These are phyloP conservation scores for Cucumis hystrix DNA, from an alignment of 306 rosid genomes.

Conservation along the genomic window DNA sequence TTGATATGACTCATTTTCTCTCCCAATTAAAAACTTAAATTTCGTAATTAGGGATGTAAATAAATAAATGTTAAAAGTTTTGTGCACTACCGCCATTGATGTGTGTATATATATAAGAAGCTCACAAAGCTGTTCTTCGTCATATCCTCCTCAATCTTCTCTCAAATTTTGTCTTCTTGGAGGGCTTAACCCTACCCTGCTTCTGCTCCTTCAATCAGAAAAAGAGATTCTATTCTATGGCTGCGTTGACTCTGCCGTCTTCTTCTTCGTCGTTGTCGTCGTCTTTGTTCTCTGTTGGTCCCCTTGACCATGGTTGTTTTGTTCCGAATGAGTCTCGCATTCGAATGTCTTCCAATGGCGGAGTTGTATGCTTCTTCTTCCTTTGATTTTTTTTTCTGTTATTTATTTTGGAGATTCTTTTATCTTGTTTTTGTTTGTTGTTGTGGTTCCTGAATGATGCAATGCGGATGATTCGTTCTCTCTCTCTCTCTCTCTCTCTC, in stretches of 20 bases:
- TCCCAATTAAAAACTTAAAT: neutral
- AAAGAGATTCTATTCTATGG: neutral
- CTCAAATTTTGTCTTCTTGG: neutral
- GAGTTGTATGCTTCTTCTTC: neutral
- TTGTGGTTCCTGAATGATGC: neutral
- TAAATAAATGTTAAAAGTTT: neutral
- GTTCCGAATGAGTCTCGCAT: neutral
- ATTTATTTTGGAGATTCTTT: neutral
- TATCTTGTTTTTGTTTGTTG: neutral
- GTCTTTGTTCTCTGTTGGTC: neutral
- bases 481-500: too few relatives aligned
- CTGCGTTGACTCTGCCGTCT: constrained; percentile 3
- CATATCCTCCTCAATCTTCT: neutral
- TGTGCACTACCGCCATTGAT: neutral
- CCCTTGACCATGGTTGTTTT: neutral
- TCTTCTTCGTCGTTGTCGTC: neutral
- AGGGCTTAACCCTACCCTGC: neutral
- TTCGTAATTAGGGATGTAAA: neutral
- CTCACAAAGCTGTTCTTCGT: neutral
- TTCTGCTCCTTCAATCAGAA: neutral
- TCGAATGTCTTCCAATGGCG: neutral
- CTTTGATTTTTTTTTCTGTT: neutral
- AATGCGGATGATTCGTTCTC: neutral
- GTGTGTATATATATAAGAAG: neutral
- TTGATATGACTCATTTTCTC: neutral